Evolutionary conservation across 805 yeast species (phyloP), one percentile per base, ranked within the genome.

Genomic region (Starmera caribaea): DNA sequence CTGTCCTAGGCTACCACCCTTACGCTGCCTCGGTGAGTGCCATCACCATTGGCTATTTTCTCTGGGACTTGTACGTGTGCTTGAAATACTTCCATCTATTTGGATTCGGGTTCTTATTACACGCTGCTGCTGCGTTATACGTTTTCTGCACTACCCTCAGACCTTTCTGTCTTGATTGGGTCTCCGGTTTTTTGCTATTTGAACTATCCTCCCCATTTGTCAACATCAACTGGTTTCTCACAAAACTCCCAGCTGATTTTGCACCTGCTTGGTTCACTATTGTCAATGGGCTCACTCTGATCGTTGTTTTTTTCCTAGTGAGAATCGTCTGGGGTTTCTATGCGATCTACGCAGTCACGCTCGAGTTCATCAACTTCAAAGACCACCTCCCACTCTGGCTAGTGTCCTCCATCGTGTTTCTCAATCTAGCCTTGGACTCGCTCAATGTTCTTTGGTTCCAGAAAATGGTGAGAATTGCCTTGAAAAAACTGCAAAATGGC

Each of bases 121-220:
- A 92, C 56, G 97, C 94, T 0, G 49, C 75, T 32, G 88, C 89
- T 1, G 87, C 97, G 0, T 59, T 87, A 40, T 73, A 73, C 51
- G 95, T 86, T 32, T 85, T 89, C 55, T 52, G 62, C 2, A 60
- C 74, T 38, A 69, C 86, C 2, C 67, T 83, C 43, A 57, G 67
- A 28, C 96, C 96, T 3, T 84, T 79, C 59, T 75, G 86, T 55
- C 77, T 81, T 59, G 81, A 88, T 38, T 81, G 83, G 76, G 73
- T 84, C 24, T 90, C 95, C 1, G 76, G 80, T 16, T 92, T 89
- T 57, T 68, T 92, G 50, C 57, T 84, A 37, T 92, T 83, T 60
- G 98, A 92, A 62, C 71, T 84, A 32, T 81, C 95, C 36, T 85
- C 97, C 2, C 97, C 97, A 8, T 92, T 92, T 62, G 96, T 92